phyloP scores from a whole-genome alignment of 371 early-diverging fungal species.

The Apophysomyces variabilis region DNA sequence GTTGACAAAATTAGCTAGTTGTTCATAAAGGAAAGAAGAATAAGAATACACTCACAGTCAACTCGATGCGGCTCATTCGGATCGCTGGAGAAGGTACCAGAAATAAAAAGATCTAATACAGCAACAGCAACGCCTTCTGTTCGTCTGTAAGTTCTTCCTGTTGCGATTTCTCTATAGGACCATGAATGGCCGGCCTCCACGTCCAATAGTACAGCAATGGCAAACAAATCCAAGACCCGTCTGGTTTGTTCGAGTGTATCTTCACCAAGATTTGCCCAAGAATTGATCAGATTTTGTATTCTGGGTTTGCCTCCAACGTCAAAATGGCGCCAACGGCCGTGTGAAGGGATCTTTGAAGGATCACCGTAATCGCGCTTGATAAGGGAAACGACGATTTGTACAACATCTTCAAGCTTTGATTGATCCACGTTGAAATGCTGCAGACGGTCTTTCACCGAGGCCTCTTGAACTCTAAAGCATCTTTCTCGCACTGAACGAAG shows the following conservation, averaged over 20 bases:
- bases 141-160: constrained; percentile 61
- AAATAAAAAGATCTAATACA: constrained; percentile 80
- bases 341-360: constrained; percentile 73
- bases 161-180: constrained; percentile 66
- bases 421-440: constrained; percentile 77
- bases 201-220: constrained; percentile 89
- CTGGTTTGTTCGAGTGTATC: constrained; percentile 67
- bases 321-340: constrained; percentile 91
- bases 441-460: constrained; percentile 57
- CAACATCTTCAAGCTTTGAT: constrained; percentile 69
- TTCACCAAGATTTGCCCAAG: constrained; percentile 44
- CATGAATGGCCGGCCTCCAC: constrained; percentile 87
- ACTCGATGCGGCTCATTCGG: constrained; percentile 70
- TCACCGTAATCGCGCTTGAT: constrained; percentile 73
- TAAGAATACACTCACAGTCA: constrained; percentile 58
- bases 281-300: constrained; percentile 60
- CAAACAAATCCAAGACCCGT: constrained; percentile 82
- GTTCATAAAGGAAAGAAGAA: background rate
- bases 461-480: constrained; percentile 66
- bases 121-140: constrained; percentile 91
- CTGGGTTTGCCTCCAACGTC: constrained; percentile 65
- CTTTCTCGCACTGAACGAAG: constrained; percentile 82
- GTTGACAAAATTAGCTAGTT: background rate
- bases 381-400: constrained; percentile 69
- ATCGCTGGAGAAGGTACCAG: constrained; percentile 78